Evolutionary conservation across 352 stramenopile species (phyloP).

Genomic region (Phytopythium chamaehyphon): DNA sequence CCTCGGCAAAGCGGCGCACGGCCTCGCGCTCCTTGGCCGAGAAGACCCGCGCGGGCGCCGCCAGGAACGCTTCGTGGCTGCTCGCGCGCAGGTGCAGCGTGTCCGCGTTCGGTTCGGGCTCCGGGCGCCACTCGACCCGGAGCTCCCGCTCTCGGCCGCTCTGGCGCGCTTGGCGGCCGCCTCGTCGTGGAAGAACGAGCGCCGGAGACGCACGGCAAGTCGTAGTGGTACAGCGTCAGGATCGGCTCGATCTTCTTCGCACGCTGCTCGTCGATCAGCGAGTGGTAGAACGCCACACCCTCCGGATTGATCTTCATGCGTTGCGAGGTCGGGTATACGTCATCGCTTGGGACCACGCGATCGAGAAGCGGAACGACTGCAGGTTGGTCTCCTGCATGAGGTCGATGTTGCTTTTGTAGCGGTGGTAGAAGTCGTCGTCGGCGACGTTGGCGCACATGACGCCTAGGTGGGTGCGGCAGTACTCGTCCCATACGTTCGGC

Average conservation of each 20-base stretch:
- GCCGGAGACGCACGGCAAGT: conserved; percentile 37
- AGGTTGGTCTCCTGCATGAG: no score
- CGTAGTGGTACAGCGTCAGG: conserved; percentile 40
- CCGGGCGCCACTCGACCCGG: conserved; percentile 11
- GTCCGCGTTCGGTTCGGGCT: conserved; percentile 50
- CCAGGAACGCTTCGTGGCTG: conserved; percentile 59
- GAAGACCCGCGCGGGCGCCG: conserved; percentile 42
- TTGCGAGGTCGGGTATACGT: no score
- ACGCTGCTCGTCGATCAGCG: no score
- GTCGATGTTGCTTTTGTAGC: no score
- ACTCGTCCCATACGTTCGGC: no score
- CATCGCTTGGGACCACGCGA: no score
- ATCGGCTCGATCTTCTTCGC: conserved; percentile 33
- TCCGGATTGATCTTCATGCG: no score
- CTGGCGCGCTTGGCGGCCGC: conserved; percentile 10
- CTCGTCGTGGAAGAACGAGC: conserved; percentile 65
- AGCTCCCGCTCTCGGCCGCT: conserved; percentile 11
- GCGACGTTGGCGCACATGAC: no score
- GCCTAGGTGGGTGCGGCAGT: no score
- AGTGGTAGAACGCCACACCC: no score
- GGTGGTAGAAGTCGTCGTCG: no score
- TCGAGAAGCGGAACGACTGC: no score
- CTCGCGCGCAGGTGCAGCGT: conserved; percentile 42
- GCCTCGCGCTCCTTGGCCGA: conserved; percentile 53
- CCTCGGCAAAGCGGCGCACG: conserved; percentile 37